phyloP scores from a whole-genome alignment of 176 grass and related monocot species.

The Typha latifolia region DNA sequence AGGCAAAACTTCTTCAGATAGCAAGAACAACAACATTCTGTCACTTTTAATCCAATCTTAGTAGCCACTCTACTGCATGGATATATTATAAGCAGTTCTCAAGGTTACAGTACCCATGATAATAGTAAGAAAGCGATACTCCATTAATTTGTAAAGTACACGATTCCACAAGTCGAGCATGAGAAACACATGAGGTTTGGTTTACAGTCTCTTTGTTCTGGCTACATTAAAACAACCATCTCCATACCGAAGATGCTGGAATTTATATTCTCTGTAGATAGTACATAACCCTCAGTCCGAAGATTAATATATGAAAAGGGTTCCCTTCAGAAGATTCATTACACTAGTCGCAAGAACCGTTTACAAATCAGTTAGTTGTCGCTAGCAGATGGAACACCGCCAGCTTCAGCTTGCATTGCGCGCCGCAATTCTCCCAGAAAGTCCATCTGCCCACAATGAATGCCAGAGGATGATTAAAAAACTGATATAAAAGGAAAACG shows the following conservation, averaged over 20 bases:
- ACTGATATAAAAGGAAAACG: neutral
- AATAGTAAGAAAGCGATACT: too few relatives aligned
- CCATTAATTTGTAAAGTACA: too few relatives aligned
- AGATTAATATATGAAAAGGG: neutral
- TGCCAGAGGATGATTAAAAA: neutral
- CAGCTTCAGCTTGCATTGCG: conserved; percentile 9
- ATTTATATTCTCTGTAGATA: neutral
- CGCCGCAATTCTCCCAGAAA: conserved; percentile 22
- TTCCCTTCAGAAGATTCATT: neutral
- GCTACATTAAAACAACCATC: neutral
- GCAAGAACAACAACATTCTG: too few relatives aligned
- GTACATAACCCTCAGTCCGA: neutral
- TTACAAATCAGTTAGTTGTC: neutral
- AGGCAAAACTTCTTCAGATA: too few relatives aligned
- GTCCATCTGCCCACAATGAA: conserved; percentile 15
- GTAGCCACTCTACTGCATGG: too few relatives aligned
- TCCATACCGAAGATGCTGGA: neutral
- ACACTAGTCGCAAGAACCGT: neutral
- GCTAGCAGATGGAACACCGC: conserved; percentile 8
- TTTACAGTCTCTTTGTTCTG: neutral
- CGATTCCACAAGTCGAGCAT: neutral
- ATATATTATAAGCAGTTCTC: too few relatives aligned
- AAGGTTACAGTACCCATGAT: too few relatives aligned
- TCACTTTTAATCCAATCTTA: too few relatives aligned
- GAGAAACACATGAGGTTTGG: neutral